Percentiles rank a stretch among this genome's conserved stretches.
phyloP scores from a whole-genome alignment of 148 eudicot species.

The Drosera capensis region DNA sequence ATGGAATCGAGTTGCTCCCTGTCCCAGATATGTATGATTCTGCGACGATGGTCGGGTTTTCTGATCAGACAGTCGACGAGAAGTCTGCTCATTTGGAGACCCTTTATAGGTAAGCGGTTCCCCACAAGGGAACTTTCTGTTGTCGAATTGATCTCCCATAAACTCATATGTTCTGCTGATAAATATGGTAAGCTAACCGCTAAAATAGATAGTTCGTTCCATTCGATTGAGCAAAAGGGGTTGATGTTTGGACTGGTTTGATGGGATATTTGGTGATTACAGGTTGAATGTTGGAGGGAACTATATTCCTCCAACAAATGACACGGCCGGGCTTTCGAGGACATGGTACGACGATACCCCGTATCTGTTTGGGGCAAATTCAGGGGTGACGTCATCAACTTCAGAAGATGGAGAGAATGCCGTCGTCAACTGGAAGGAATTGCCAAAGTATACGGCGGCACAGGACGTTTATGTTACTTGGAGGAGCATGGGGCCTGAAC shows the following conservation, averaged over 20 bases:
- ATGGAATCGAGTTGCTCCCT: slow-evolving; percentile 63
- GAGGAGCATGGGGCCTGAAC: slow-evolving; percentile 56
- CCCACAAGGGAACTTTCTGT: too few species aligned
- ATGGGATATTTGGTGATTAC: too few species aligned
- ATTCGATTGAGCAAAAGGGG: too few species aligned
- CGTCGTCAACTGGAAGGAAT: slow-evolving; percentile 13
- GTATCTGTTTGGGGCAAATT: slow-evolving; percentile 31
- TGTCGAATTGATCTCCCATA: too few species aligned
- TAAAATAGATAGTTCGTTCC: too few species aligned
- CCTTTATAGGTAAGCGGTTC: too few species aligned
- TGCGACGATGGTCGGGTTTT: slow-evolving; percentile 28
- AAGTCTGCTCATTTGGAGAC: slow-evolving; percentile 25
- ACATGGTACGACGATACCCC: slow-evolving; percentile 92
- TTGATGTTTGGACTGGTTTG: too few species aligned
- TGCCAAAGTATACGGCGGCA: slow-evolving; percentile 42
- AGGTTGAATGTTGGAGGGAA: slow-evolving; percentile 81
- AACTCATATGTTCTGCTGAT: too few species aligned
- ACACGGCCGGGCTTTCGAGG: slow-evolving; percentile 43
- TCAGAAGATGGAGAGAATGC: slow-evolving; percentile 14
- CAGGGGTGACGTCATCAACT: slow-evolving; percentile 27
- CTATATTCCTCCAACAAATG: slow-evolving; percentile 47
- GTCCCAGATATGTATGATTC: slow-evolving; percentile 30
- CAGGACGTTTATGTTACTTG: slow-evolving; percentile 44
- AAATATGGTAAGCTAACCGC: too few species aligned
- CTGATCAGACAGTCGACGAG: slow-evolving; percentile 15